A percentile compares a stretch with the other conserved stretches of the same genome.
Evolutionary conservation across 208 protist genomes (phyloP).

Genomic region (Crithidia expoeki): DNA sequence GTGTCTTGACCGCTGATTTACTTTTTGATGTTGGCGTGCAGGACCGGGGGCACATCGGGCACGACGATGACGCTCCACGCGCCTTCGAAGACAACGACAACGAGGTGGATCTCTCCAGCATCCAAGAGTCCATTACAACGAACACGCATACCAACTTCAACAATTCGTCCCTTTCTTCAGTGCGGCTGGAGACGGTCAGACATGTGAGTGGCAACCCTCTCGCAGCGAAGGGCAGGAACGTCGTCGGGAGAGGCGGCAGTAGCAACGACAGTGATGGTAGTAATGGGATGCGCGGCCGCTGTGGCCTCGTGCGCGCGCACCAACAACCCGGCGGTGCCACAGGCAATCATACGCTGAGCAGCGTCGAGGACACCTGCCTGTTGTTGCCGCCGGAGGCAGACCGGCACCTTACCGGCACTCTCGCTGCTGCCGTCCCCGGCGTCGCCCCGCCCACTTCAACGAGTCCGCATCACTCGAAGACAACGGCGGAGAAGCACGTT

Average conservation of each 20-base stretch:
- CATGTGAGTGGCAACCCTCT: too few relatives aligned
- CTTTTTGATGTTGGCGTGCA: neutral
- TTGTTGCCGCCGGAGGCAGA: neutral
- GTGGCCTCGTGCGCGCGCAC: conserved; percentile 13
- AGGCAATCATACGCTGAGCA: neutral
- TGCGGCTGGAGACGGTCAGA: neutral
- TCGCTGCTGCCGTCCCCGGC: neutral
- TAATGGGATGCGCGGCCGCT: neutral
- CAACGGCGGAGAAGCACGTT: neutral
- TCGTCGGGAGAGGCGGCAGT: too few relatives aligned
- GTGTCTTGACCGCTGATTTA: neutral
- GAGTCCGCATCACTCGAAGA: neutral
- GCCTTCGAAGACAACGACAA: conserved; percentile 1
- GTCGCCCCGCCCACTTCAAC: neutral
- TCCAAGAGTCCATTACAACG: conserved; percentile 13
- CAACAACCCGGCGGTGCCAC: neutral
- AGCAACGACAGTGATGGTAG: too few relatives aligned
- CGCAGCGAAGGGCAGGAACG: too few relatives aligned
- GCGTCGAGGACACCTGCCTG: conserved; percentile 10
- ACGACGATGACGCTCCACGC: neutral
- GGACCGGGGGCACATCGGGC: neutral
- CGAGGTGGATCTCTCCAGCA: conserved; percentile 27
- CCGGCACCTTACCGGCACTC: neutral
- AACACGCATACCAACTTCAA: neutral
- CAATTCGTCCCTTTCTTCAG: neutral